Conservation (phyloP, 2,329 filamentous ascomycete genomes). For the Ascocoryne sarcoides region DNA sequence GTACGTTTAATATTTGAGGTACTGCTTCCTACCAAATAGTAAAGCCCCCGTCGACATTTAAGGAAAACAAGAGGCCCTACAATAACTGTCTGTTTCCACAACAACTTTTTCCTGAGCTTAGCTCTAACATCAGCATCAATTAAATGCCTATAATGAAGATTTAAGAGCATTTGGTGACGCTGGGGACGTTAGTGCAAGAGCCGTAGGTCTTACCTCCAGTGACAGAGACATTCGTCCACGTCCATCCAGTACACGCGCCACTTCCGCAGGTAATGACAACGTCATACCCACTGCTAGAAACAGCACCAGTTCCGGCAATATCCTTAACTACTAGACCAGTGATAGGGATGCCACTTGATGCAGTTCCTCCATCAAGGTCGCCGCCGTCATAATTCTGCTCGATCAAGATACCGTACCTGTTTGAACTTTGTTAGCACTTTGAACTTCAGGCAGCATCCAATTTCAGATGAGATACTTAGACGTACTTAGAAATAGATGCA, state of each 20-base stretch:
- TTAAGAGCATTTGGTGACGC: too few species aligned
- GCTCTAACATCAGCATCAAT: too few species aligned
- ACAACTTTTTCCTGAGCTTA: too few species aligned
- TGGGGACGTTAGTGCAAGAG: conserved; percentile 34
- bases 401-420: conserved; percentile 44
- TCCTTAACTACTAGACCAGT: conserved; percentile 37
- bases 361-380: conserved; percentile 31
- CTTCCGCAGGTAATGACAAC: conserved; percentile 45
- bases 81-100: too few species aligned
- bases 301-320: conserved; percentile 36
- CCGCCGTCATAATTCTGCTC: conserved; percentile 47
- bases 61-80: too few species aligned
- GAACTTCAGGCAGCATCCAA: too few species aligned
- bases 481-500: conserved; percentile 36
- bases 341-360: conserved; percentile 41
- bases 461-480: too few species aligned
- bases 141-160: too few species aligned
- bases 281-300: conserved; percentile 25
- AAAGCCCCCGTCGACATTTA: too few species aligned
- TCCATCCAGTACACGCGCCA: conserved; percentile 42
- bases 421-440: too few species aligned
- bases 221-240: conserved; percentile 38
- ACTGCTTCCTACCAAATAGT: too few species aligned
- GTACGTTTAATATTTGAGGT: too few species aligned
- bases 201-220: conserved; percentile 40